phyloP scores from a whole-genome alignment of 257 asterid genomes.

The Solanum okadae region DNA sequence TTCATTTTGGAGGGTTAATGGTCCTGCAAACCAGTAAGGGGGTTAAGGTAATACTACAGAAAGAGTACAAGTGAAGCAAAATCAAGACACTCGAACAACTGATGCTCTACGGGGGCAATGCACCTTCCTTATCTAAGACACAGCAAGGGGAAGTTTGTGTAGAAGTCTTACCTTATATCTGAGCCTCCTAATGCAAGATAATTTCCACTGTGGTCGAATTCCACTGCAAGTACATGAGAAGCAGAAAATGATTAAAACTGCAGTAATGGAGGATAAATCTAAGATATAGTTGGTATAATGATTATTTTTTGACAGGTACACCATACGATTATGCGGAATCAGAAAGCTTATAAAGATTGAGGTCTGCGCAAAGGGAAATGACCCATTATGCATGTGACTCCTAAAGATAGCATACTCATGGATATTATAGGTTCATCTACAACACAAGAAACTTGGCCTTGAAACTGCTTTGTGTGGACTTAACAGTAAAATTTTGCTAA shows the following conservation, averaged over 20 bases:
- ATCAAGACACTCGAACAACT: not conserved
- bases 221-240: conserved; percentile 37
- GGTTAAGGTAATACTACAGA: not conserved
- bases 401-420: not conserved
- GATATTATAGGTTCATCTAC: not conserved
- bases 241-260: not conserved
- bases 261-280: not conserved
- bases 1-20: not conserved
- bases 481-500: not conserved
- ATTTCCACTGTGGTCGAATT: conserved; percentile 69
- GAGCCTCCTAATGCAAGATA: conserved; percentile 70
- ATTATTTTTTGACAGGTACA: not conserved
- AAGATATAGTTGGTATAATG: not conserved
- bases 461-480: not conserved
- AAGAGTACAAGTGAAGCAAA: not conserved
- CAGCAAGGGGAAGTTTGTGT: not conserved
- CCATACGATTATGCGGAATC: not conserved
- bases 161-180: conserved; percentile 41
- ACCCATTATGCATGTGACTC: not conserved
- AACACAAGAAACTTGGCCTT: not conserved
- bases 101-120: not conserved
- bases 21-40: not conserved
- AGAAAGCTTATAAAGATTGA: not conserved
- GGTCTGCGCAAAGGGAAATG: not conserved
- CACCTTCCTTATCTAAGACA: not conserved